A percentile compares a stretch with the other conserved stretches of the same genome.
phyloP scores from a whole-genome alignment of 768 basidiomycete species.

The Tylopilus rubrobrunneus region DNA sequence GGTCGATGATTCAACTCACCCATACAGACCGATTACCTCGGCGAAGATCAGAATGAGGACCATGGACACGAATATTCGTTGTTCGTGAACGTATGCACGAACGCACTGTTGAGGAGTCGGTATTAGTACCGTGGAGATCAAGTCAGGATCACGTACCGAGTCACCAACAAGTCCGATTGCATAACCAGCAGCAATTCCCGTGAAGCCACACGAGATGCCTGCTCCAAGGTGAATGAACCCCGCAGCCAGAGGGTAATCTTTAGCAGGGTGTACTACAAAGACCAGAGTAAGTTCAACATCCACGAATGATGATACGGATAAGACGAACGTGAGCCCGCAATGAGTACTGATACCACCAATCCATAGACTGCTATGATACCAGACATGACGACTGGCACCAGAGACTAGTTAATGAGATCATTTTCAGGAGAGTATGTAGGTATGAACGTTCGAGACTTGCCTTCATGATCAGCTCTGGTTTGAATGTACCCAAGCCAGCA shows the following conservation, averaged over 20 bases:
- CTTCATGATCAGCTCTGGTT: conserved; percentile 98
- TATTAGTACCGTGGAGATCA: background rate
- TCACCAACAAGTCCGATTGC: conserved; percentile 95
- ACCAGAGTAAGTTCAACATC: conserved; percentile 13
- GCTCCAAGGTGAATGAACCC: conserved; percentile 93
- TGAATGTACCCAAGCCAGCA: conserved; percentile 89
- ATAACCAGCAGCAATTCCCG: conserved; percentile 90
- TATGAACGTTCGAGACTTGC: conserved; percentile 34
- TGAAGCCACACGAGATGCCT: conserved; percentile 86
- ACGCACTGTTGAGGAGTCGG: conserved; percentile 58
- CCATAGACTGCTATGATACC: conserved; percentile 98
- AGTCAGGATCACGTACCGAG: conserved; percentile 53
- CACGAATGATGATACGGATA: background rate
- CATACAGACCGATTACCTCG: conserved; percentile 88
- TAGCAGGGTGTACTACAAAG: conserved; percentile 52
- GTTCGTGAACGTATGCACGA: conserved; percentile 87
- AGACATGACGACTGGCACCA: conserved; percentile 97
- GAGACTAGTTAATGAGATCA: conserved; percentile 50
- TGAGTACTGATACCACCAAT: conserved; percentile 91
- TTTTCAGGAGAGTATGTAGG: background rate
- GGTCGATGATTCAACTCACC: conserved; percentile 42
- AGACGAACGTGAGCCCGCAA: conserved; percentile 61
- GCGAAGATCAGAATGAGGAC: conserved; percentile 93
- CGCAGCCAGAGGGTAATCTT: conserved; percentile 75
- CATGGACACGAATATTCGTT: conserved; percentile 91